Percentiles rank a stretch among this genome's conserved stretches.
phyloP scores from a whole-genome alignment of 371 early-diverging fungal species.

The Mucor mucedo region DNA sequence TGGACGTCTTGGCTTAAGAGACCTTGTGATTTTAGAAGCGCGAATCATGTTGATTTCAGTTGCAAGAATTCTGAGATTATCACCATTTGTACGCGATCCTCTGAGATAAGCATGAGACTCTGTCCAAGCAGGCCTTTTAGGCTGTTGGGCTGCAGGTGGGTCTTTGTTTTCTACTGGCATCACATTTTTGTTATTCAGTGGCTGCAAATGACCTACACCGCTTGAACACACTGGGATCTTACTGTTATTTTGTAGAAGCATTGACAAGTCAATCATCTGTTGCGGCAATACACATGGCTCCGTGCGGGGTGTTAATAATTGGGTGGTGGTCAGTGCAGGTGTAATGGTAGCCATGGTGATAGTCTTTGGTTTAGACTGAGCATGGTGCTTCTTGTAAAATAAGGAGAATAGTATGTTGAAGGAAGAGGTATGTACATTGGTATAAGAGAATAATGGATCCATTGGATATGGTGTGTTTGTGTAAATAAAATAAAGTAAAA shows the following conservation, averaged over 20 bases:
- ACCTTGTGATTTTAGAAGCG: slow-evolving; percentile 29
- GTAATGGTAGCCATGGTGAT: slow-evolving; percentile 23
- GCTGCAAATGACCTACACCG: slow-evolving; percentile 13
- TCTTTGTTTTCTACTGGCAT: slow-evolving; percentile 7
- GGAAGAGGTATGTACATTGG: slow-evolving; percentile 25
- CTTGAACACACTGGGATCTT: slow-evolving; percentile 13
- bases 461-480: slow-evolving; percentile 2
- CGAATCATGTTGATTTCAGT: slow-evolving; percentile 29
- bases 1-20: slow-evolving; percentile 24
- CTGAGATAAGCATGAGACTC: slow-evolving; percentile 29
- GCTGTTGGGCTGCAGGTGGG: slow-evolving; percentile 18
- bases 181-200: not conserved
- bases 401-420: slow-evolving; percentile 15
- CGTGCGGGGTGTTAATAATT: slow-evolving; percentile 15
- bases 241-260: slow-evolving; percentile 18
- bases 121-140: slow-evolving; percentile 26
- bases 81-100: slow-evolving; percentile 22
- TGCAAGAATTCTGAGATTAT: slow-evolving; percentile 21
- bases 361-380: not conserved
- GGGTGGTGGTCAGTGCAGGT: slow-evolving; percentile 29
- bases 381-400: slow-evolving; percentile 6
- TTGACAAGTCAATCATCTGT: slow-evolving; percentile 11
- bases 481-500: not conserved
- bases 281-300: slow-evolving; percentile 20
- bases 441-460: slow-evolving; percentile 18